phyloP scores from a whole-genome alignment of 2,329 filamentous ascomycete species.

The Claviceps maximensis region DNA sequence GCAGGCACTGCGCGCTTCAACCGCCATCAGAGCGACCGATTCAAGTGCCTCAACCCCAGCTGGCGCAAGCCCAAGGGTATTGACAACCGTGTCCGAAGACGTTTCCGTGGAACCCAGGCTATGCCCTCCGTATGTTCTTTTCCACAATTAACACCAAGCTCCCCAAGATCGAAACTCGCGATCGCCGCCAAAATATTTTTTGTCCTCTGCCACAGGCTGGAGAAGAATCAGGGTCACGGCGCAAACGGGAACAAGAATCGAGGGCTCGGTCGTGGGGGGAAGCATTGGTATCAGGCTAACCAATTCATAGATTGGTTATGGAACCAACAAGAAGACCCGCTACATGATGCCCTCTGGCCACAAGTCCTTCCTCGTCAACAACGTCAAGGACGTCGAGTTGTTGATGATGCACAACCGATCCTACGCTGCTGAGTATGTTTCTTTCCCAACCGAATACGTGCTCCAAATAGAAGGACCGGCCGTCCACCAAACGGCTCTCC shows the following conservation, averaged over 20 bases:
- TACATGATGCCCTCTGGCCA: slow-evolving; percentile 98
- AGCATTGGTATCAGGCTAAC: slow-evolving; percentile 2
- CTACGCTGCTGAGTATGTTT: slow-evolving; percentile 90
- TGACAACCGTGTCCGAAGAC: slow-evolving; percentile 92
- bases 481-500: neutral
- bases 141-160: neutral
- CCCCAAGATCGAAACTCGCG: neutral
- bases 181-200: neutral
- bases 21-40: slow-evolving; percentile 95
- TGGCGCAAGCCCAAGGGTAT: slow-evolving; percentile 99
- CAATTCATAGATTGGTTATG: slow-evolving; percentile 73
- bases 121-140: slow-evolving; percentile 86
- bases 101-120: slow-evolving; percentile 87
- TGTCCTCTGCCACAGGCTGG: neutral
- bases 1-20: slow-evolving; percentile 86
- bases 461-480: neutral
- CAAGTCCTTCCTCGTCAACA: slow-evolving; percentile 99
- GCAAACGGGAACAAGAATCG: neutral
- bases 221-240: neutral
- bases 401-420: slow-evolving; percentile 99
- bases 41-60: slow-evolving; percentile 77
- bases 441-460: neutral
- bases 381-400: slow-evolving; percentile 88
- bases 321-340: slow-evolving; percentile 98
- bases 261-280: neutral